Percentiles rank a stretch among this genome's conserved stretches.
phyloP scores from a whole-genome alignment of 176 grass and related monocot species.

The Avena atlantica region DNA sequence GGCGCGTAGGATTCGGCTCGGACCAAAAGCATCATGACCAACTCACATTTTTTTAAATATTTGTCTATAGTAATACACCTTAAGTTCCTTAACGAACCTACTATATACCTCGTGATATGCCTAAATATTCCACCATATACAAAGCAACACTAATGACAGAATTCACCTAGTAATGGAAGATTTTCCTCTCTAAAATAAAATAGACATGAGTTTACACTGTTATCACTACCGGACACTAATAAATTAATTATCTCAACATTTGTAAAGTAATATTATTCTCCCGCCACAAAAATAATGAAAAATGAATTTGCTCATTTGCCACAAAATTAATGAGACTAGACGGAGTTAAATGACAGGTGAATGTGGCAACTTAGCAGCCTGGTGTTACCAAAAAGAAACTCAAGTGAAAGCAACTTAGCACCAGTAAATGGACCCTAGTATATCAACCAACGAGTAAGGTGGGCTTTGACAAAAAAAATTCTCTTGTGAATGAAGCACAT shows the following conservation, averaged over 20 bases:
- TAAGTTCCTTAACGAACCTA: no score
- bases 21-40: no score
- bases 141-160: neutral
- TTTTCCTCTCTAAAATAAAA: neutral
- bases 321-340: neutral
- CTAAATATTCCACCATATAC: neutral
- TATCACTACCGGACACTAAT: neutral
- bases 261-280: neutral
- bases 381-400: conserved; percentile 31
- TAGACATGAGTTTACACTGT: neutral
- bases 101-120: neutral
- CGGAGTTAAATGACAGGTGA: conserved; percentile 23
- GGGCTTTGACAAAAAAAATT: neutral
- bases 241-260: neutral
- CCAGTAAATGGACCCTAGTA: neutral
- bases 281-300: neutral
- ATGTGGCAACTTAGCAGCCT: no score
- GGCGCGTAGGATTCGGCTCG: no score
- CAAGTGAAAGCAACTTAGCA: conserved; percentile 29
- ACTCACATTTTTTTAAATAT: no score
- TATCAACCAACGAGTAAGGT: neutral
- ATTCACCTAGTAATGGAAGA: neutral
- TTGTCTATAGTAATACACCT: no score
- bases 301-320: neutral
- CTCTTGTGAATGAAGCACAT: neutral